Evolutionary conservation across 257 asterid genomes (phyloP), one percentile per base, ranked within the genome.

Genomic region (Jacaranda copaia): DNA sequence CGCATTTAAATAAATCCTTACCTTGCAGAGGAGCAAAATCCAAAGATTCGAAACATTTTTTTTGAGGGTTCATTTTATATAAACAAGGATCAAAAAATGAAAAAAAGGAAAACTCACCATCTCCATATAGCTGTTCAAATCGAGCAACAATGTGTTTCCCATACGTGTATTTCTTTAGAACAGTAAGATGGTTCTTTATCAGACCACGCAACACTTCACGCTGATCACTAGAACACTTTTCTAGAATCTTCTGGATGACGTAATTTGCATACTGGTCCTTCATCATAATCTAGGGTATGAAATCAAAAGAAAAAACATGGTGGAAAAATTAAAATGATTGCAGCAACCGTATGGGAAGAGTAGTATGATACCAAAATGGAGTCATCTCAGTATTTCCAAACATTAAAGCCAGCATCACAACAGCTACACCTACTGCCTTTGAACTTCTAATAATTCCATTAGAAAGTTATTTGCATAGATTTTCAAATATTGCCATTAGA

Each of bases 181-280:
- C 76, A 52, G 83, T 65, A 11, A 86, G 81, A 74, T 86, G 88
- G 73, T 71, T 68, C 68, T 70, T 81, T 64, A 86, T 73, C 56
- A 82, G 69, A 35, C 88, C 81, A 11, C 81, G 85, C 76, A 86
- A 60, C 49, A 79, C 36, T 70, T 86, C 84, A 40, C 86, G 83
- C 74, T 86, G 84, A 52, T 84, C 84, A 56, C 57, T 56, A 5
- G 76, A 74, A 60, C 90, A 81, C 74, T 77, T 81, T 48, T 86
- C 80, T 48, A 84, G 76, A 59, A 86, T 82, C 85, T 82, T 86
- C 81, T 86, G 90, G 46, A 86, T 61, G 53, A 86, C 90, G 72
- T 86, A 86, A 68, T 86, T 86, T 63, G 88, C 90, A 68, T 84
- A 86, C 77, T 82, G 90, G 78, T 86, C 90, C 52, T 86, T 86